These are phyloP conservation scores for Serendipita sp. DNA, from an alignment of 768 basidiomycete species.

Conservation along the genomic window DNA sequence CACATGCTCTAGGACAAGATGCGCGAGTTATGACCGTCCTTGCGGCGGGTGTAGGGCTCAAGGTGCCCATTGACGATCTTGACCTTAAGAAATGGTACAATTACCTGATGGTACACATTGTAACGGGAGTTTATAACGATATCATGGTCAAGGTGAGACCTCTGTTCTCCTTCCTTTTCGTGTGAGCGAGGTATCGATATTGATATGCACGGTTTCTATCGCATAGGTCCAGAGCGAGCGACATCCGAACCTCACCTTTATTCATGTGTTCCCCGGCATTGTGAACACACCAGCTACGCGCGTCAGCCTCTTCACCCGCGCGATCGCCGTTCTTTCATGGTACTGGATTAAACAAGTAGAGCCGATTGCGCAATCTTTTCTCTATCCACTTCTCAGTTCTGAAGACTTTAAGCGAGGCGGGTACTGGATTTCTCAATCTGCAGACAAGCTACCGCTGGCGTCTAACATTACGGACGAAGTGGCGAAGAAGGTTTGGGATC, in stretches of 20 bases:
- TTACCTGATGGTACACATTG: background rate
- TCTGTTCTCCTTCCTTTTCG: background rate
- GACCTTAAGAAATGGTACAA: constrained; percentile 29
- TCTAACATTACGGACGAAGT: too few relatives aligned
- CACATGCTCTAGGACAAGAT: constrained; percentile 31
- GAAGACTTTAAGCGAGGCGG: too few relatives aligned
- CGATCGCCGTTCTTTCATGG: too few relatives aligned
- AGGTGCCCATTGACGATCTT: constrained; percentile 33
- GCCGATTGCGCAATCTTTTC: too few relatives aligned
- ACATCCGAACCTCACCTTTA: background rate
- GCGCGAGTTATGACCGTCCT: constrained; percentile 34
- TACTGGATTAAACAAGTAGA: too few relatives aligned
- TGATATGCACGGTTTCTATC: background rate
- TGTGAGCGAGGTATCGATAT: background rate
- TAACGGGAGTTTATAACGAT: background rate
- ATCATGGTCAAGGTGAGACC: background rate
- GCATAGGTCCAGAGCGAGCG: background rate
- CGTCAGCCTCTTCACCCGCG: too few relatives aligned
- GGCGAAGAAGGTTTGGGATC: too few relatives aligned
- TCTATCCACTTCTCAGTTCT: too few relatives aligned
- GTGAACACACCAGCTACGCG: background rate
- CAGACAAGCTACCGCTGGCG: too few relatives aligned
- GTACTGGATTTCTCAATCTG: too few relatives aligned
- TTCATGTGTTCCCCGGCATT: background rate
- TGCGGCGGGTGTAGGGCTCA: constrained; percentile 21